phyloP scores from a whole-genome alignment of 352 stramenopile genomes.

The Lagenidium giganteum region DNA sequence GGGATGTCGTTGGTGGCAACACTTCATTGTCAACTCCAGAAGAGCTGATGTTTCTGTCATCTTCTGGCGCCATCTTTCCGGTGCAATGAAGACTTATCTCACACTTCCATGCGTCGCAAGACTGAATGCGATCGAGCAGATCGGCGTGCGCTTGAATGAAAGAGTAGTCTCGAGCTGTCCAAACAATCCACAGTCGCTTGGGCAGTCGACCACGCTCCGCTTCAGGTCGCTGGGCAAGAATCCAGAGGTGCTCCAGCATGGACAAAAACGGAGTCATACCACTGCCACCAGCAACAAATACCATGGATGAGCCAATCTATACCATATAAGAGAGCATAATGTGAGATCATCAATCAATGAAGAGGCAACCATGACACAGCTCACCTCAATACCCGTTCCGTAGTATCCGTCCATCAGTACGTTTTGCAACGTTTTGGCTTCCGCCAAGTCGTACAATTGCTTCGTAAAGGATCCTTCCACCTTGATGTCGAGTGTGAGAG shows the following conservation, averaged over 20 bases:
- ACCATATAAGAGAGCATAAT: background rate
- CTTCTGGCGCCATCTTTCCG: too few relatives aligned
- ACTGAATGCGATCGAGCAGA: slow-evolving; percentile 10
- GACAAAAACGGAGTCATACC: slow-evolving; percentile 75
- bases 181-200: slow-evolving; percentile 14
- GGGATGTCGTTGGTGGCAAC: too few relatives aligned
- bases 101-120: slow-evolving; percentile 7
- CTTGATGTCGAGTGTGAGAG: slow-evolving; percentile 51
- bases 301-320: slow-evolving; percentile 37
- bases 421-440: slow-evolving; percentile 26
- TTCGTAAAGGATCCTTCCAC: slow-evolving; percentile 59
- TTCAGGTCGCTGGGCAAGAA: slow-evolving; percentile 20
- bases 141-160: slow-evolving; percentile 9
- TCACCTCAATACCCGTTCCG: slow-evolving; percentile 38
- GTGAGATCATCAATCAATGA: background rate
- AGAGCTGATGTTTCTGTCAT: too few relatives aligned
- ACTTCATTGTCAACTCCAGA: too few relatives aligned
- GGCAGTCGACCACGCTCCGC: background rate
- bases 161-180: slow-evolving; percentile 15
- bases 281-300: slow-evolving; percentile 63
- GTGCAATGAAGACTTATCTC: slow-evolving; percentile 12
- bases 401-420: slow-evolving; percentile 76
- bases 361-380: too few relatives aligned
- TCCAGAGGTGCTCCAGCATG: slow-evolving; percentile 43
- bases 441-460: slow-evolving; percentile 37